Percentiles rank a stretch among this genome's conserved stretches.
phyloP scores from a whole-genome alignment of 169 alveolate species.

The Cytauxzoon felis region DNA sequence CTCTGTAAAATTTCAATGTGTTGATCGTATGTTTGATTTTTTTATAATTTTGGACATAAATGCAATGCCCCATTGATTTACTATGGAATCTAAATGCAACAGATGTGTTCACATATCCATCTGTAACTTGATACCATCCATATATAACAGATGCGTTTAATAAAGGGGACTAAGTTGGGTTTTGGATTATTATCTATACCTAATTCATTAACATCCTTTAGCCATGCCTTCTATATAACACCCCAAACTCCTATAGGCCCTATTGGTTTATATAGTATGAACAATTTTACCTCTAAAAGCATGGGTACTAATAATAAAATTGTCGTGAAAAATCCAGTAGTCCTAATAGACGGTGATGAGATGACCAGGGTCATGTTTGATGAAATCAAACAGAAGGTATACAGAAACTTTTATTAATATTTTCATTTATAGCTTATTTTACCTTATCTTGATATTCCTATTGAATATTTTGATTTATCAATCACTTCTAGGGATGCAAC shows the following conservation, averaged over 20 bases:
- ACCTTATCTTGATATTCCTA: constrained; percentile 87
- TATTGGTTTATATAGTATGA: neutral
- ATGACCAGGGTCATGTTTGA: constrained; percentile 92
- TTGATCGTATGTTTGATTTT: no score
- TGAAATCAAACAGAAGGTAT: constrained; percentile 81
- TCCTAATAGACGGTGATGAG: constrained; percentile 94
- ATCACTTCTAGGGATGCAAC: constrained; percentile 88
- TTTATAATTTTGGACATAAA: no score
- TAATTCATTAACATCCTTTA: constrained; percentile 32
- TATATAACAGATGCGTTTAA: constrained; percentile 16
- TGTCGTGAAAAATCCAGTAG: constrained; percentile 84
- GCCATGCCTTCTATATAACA: constrained; percentile 24
- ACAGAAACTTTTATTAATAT: neutral
- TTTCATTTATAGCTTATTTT: constrained; percentile 67
- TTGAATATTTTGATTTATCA: constrained; percentile 87
- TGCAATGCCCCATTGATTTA: no score
- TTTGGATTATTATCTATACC: constrained; percentile 20
- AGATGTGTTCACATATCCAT: no score
- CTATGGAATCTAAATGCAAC: no score
- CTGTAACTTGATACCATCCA: neutral
- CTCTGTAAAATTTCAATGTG: no score
- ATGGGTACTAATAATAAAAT: constrained; percentile 55
- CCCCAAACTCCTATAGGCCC: neutral
- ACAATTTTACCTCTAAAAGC: neutral
- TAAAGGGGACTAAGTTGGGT: constrained; percentile 2